Percentiles rank a stretch among this genome's conserved stretches.
Evolutionary conservation across 2,329 filamentous ascomycete species (phyloP).

Genomic region (Didymella arachidicola): DNA sequence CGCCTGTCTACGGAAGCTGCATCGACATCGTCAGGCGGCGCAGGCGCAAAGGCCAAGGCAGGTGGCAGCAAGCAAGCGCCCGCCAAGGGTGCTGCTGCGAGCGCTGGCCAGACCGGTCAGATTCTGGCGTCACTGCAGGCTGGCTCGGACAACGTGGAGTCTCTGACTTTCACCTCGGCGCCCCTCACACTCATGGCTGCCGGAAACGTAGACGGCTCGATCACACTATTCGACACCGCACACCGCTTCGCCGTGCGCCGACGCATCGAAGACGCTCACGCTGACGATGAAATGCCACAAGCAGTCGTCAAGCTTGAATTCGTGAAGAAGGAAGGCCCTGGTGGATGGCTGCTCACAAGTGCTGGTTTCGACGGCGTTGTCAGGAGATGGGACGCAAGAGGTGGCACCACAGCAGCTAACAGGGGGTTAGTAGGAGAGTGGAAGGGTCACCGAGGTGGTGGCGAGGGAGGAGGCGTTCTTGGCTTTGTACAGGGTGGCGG

Average conservation of each 20-base stretch:
- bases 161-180: slow-evolving; percentile 69
- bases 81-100: slow-evolving; percentile 46
- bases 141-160: slow-evolving; percentile 81
- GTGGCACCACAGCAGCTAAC: slow-evolving; percentile 70
- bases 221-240: slow-evolving; percentile 85
- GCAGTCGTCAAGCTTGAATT: slow-evolving; percentile 95
- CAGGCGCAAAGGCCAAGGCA: slow-evolving; percentile 59
- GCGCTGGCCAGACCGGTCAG: slow-evolving; percentile 65
- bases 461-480: slow-evolving; percentile 86
- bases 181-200: slow-evolving; percentile 68
- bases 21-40: slow-evolving; percentile 47
- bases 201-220: slow-evolving; percentile 70
- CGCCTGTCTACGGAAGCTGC: slow-evolving; percentile 57
- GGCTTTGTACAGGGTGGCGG: slow-evolving; percentile 86
- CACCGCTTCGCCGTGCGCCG: slow-evolving; percentile 87
- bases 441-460: slow-evolving; percentile 85
- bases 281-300: slow-evolving; percentile 74
- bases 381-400: slow-evolving; percentile 82
- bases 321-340: slow-evolving; percentile 59
- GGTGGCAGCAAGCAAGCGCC: slow-evolving; percentile 55
- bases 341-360: slow-evolving; percentile 78
- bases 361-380: slow-evolving; percentile 94
- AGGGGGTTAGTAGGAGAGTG: slow-evolving; percentile 83
- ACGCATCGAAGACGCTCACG: slow-evolving; percentile 82
- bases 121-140: slow-evolving; percentile 86